Evolutionary conservation across 2,329 filamentous ascomycete genomes (phyloP).

Genomic region (Aspergillus ruber): DNA sequence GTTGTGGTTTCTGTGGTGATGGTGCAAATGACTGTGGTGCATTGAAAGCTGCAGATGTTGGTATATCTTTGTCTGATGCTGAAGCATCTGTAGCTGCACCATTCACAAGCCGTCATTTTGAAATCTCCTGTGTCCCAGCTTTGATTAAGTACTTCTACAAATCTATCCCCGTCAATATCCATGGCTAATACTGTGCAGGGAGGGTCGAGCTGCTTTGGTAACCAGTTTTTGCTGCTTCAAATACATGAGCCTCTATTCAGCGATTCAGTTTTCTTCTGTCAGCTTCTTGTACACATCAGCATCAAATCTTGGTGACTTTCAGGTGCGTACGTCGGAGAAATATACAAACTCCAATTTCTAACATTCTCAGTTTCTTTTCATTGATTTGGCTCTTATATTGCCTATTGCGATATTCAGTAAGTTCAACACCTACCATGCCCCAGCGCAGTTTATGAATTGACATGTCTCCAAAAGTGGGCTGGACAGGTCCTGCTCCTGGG

Average conservation of each 20-base stretch:
- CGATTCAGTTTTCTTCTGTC: conserved; percentile 97
- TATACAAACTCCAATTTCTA: conserved; percentile 1
- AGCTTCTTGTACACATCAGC: conserved; percentile 92
- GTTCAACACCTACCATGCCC: conserved; percentile 16
- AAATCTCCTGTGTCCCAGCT: conserved; percentile 90
- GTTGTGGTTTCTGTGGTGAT: conserved; percentile 91
- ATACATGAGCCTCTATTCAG: conserved; percentile 98
- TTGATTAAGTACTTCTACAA: conserved; percentile 62
- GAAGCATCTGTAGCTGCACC: conserved; percentile 97
- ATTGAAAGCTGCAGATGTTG: conserved; percentile 92
- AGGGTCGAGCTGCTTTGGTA: conserved; percentile 90
- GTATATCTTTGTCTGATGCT: conserved; percentile 92
- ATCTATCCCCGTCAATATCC: not conserved
- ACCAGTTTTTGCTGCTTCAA: conserved; percentile 99
- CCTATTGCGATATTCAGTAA: conserved; percentile 92
- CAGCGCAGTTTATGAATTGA: not conserved
- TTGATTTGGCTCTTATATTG: conserved; percentile 84
- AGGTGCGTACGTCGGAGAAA: conserved; percentile 43
- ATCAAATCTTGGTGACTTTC: conserved; percentile 93
- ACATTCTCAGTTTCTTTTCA: conserved; percentile 68
- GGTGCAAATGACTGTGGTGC: conserved; percentile 97
- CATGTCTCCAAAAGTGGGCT: conserved; percentile 60
- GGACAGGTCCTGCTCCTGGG: conserved; percentile 75
- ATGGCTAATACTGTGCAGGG: conserved; percentile 45
- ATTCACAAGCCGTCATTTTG: conserved; percentile 91